Evolutionary conservation across 768 basidiomycete genomes (phyloP).

Genomic region (Termitomyces sp.): DNA sequence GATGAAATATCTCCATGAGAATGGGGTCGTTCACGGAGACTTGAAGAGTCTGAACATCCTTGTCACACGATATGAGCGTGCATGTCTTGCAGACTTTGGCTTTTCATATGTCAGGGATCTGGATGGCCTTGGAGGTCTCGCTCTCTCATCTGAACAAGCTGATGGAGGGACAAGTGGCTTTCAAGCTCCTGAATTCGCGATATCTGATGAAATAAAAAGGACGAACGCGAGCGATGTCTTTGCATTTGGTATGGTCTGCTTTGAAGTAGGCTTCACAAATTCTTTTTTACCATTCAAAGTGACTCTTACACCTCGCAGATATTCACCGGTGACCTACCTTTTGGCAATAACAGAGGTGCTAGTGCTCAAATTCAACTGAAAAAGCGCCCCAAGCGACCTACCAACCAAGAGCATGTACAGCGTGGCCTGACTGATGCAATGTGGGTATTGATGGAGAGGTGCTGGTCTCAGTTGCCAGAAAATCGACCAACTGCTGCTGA

Average conservation of each 20-base stretch:
- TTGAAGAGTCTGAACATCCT: constrained; percentile 30
- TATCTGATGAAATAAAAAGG: constrained; percentile 8
- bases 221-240: neutral
- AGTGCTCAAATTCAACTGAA: neutral
- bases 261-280: neutral
- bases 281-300: neutral
- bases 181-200: constrained; percentile 28
- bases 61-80: constrained; percentile 18
- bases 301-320: neutral
- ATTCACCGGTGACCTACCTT: neutral
- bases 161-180: constrained; percentile 22
- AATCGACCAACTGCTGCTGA: neutral
- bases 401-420: neutral
- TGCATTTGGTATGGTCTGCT: constrained; percentile 4
- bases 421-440: neutral
- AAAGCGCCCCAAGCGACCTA: neutral
- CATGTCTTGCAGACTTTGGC: constrained; percentile 44
- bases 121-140: constrained; percentile 8
- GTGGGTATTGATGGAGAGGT: constrained; percentile 1
- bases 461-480: neutral
- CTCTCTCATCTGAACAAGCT: constrained; percentile 6
- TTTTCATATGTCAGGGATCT: constrained; percentile 21
- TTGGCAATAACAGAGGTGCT: neutral
- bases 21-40: constrained; percentile 36
- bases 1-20: constrained; percentile 26